A percentile compares a stretch with the other conserved stretches of the same genome.
Evolutionary conservation across 1,284 basidiomycete genomes (phyloP).

Genomic region (Apiotrichum mycotoxinovorans): DNA sequence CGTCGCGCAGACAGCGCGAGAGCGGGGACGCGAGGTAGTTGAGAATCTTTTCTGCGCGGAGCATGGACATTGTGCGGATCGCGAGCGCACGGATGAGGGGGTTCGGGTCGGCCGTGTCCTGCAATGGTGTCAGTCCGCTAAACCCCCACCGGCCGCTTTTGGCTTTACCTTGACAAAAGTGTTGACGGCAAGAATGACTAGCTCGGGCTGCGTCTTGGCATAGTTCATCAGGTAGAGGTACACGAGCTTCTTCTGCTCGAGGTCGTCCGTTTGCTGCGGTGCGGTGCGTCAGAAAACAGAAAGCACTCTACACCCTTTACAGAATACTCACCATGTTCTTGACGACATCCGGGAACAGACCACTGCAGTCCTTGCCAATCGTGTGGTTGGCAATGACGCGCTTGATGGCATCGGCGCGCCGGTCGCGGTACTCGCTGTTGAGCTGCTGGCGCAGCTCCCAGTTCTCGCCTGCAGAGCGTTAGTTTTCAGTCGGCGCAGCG

Average conservation of each 20-base stretch:
- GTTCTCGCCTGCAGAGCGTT: slow-evolving; percentile 64
- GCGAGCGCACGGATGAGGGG: slow-evolving; percentile 93
- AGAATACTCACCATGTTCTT: slow-evolving; percentile 94
- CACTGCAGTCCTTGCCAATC: slow-evolving; percentile 93
- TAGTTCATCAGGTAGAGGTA: slow-evolving; percentile 99
- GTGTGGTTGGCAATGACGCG: slow-evolving; percentile 94
- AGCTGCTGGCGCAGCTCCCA: slow-evolving; percentile 91
- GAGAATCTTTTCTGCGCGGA: slow-evolving; percentile 97
- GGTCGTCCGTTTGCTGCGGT: slow-evolving; percentile 53
- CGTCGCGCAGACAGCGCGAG: slow-evolving; percentile 83
- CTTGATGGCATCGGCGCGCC: slow-evolving; percentile 98
- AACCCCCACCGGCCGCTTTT: background rate
- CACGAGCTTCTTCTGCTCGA: slow-evolving; percentile 62
- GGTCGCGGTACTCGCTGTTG: slow-evolving; percentile 92
- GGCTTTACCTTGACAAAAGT: slow-evolving; percentile 74
- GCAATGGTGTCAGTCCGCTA: slow-evolving; percentile 32
- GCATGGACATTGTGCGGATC: slow-evolving; percentile 95
- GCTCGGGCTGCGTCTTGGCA: slow-evolving; percentile 94
- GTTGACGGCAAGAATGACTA: slow-evolving; percentile 96
- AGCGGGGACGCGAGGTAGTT: slow-evolving; percentile 95
- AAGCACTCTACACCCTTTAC: slow-evolving; percentile 11
- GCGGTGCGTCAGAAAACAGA: slow-evolving; percentile 8
- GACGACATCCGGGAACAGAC: slow-evolving; percentile 94
- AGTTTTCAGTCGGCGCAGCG: background rate
- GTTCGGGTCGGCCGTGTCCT: slow-evolving; percentile 94